These are phyloP conservation scores for Wickerhamomyces tratensis DNA, from an alignment of 805 yeast genomes.

Conservation along the genomic window DNA sequence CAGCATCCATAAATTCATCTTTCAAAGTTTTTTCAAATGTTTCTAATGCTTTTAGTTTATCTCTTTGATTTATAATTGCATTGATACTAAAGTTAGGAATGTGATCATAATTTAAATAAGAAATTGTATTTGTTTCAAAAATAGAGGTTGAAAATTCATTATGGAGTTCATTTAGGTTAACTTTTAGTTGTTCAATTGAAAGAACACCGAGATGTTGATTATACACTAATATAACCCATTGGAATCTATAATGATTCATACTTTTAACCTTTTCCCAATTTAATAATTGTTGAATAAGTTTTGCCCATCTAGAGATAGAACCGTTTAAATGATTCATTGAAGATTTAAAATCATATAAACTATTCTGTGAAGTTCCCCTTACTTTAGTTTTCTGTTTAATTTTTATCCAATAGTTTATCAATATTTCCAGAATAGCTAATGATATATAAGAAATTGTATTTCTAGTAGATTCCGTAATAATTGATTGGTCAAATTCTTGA, in stretches of 20 bases:
- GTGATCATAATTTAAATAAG: conserved; percentile 46
- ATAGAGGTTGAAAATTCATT: conserved; percentile 5
- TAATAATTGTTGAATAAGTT: no score
- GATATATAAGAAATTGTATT: conserved; percentile 1
- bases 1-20: conserved; percentile 12
- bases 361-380: conserved; percentile 1
- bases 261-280: background rate
- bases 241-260: conserved; percentile 25
- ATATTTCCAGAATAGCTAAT: conserved; percentile 29
- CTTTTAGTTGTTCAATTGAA: conserved; percentile 22
- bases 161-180: conserved; percentile 16
- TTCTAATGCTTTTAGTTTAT: conserved; percentile 62
- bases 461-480: conserved; percentile 3
- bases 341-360: background rate
- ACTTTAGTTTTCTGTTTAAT: conserved; percentile 15
- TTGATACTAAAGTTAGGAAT: conserved; percentile 46
- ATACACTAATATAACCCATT: conserved; percentile 40
- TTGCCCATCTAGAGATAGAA: background rate
- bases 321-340: background rate
- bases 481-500: conserved; percentile 6
- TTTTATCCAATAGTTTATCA: conserved; percentile 32
- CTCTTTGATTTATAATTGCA: conserved; percentile 48
- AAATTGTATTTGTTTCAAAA: conserved; percentile 17
- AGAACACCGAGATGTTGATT: conserved; percentile 30
- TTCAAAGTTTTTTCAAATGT: conserved; percentile 37